A percentile compares a stretch with the other conserved stretches of the same genome.
phyloP scores from a whole-genome alignment of 331 rosid genomes.

The Saraca asoca region DNA sequence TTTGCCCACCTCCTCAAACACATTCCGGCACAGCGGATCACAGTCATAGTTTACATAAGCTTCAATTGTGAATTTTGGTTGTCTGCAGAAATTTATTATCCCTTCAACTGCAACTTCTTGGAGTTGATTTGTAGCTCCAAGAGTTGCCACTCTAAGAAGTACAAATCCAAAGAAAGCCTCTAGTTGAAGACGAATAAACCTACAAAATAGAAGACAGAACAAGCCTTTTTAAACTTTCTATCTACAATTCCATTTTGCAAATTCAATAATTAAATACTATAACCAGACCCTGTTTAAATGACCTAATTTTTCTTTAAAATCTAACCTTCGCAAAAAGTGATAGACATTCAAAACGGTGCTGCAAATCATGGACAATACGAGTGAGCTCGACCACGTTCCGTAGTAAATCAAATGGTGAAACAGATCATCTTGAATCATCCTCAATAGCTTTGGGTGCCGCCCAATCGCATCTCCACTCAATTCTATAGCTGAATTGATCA shows the following conservation, averaged over 20 bases:
- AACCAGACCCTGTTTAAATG: no score
- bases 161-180: slow-evolving; percentile 77
- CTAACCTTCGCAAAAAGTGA: slow-evolving; percentile 82
- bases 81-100: slow-evolving; percentile 81
- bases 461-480: slow-evolving; percentile 79
- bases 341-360: slow-evolving; percentile 80
- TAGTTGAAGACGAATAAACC: slow-evolving; percentile 72
- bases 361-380: slow-evolving; percentile 90
- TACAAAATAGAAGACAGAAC: slow-evolving; percentile 13
- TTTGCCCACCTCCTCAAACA: slow-evolving; percentile 78
- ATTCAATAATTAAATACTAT: no score
- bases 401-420: slow-evolving; percentile 89
- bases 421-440: slow-evolving; percentile 86
- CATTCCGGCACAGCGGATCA: slow-evolving; percentile 63
- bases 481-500: slow-evolving; percentile 79
- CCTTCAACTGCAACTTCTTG: slow-evolving; percentile 96
- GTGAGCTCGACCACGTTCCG: slow-evolving; percentile 70
- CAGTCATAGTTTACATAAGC: slow-evolving; percentile 74
- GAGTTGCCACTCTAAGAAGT: slow-evolving; percentile 54
- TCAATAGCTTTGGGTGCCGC: slow-evolving; percentile 69
- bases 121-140: slow-evolving; percentile 57
- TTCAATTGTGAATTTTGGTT: slow-evolving; percentile 66
- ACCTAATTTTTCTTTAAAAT: neutral
- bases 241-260: neutral
- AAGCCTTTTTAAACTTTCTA: neutral